Percentiles rank a stretch among this genome's conserved stretches.
These are phyloP conservation scores for Nannizziopsis arthrosporioides DNA, from an alignment of 2,329 filamentous ascomycete genomes.

Conservation along the genomic window DNA sequence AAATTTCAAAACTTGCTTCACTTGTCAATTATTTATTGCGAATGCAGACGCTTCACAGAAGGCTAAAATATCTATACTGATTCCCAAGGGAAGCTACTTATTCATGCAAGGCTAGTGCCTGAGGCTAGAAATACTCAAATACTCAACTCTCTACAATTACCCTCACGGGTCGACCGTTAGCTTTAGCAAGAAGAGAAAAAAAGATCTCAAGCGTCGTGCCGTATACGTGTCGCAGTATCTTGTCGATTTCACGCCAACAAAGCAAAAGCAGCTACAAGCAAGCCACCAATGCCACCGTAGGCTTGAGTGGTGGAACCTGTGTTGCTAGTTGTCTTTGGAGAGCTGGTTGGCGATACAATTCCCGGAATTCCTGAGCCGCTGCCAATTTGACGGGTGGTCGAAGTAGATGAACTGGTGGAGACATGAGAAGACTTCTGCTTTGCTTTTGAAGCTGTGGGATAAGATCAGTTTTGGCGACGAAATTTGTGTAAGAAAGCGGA, in stretches of 20 bases:
- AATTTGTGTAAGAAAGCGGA: background rate
- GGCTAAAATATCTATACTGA: slow-evolving; percentile 1
- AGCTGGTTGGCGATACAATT: background rate
- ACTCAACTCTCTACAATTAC: background rate
- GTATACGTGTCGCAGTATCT: background rate
- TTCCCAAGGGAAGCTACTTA: slow-evolving; percentile 2
- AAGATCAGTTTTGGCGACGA: background rate
- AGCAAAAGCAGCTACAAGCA: slow-evolving; percentile 3
- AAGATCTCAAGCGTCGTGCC: background rate
- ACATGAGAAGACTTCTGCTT: background rate
- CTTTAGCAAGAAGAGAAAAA: background rate
- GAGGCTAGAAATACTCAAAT: slow-evolving; percentile 5
- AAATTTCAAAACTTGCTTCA: background rate
- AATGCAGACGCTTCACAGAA: background rate
- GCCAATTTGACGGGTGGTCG: background rate
- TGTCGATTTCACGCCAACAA: background rate
- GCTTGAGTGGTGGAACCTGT: background rate
- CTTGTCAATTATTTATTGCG: background rate
- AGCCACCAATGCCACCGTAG: background rate
- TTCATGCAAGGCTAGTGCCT: background rate
- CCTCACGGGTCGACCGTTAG: background rate
- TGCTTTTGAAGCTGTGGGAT: background rate
- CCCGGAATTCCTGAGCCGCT: background rate
- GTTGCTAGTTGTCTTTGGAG: background rate
- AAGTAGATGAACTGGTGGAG: background rate